phyloP scores from a whole-genome alignment of 2,329 filamentous ascomycete genomes.

The Dothiorella sarmentorum region DNA sequence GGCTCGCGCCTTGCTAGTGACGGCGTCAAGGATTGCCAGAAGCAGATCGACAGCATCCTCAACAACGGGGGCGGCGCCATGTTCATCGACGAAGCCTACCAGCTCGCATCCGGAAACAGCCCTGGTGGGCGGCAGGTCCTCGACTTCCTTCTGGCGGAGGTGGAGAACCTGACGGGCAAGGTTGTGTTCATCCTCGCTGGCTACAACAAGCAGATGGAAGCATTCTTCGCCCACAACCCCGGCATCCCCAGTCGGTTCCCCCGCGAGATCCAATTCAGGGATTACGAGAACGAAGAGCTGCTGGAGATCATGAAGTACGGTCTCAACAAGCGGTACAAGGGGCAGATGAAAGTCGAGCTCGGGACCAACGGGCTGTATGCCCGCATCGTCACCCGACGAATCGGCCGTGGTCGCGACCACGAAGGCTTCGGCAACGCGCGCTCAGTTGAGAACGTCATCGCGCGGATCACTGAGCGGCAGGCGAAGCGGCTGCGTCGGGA shows the following conservation, averaged over 20 bases:
- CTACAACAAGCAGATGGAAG: constrained; percentile 72
- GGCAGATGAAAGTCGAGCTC: constrained; percentile 58
- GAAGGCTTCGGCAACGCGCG: constrained; percentile 73
- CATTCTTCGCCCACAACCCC: constrained; percentile 70
- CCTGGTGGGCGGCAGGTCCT: constrained; percentile 59
- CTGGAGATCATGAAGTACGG: constrained; percentile 56
- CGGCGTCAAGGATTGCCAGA: constrained; percentile 58
- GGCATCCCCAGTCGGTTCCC: constrained; percentile 70
- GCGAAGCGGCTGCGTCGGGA: constrained; percentile 52
- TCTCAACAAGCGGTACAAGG: constrained; percentile 52
- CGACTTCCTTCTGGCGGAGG: constrained; percentile 68
- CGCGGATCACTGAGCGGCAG: constrained; percentile 57
- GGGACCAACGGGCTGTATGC: constrained; percentile 59
- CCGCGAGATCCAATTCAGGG: constrained; percentile 61
- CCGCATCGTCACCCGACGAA: constrained; percentile 58
- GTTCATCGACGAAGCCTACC: constrained; percentile 79
- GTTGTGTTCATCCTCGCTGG: constrained; percentile 71
- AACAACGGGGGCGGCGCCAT: constrained; percentile 62
- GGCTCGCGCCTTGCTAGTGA: constrained; percentile 63
- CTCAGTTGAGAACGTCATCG: constrained; percentile 60
- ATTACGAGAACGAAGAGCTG: constrained; percentile 66
- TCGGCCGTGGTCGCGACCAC: constrained; percentile 60
- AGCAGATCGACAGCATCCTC: constrained; percentile 55
- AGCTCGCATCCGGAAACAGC: constrained; percentile 60
- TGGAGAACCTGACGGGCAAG: constrained; percentile 68